Base-by-base conservation (phyloP, 306 rosid species). In the Rosa rugosa region DNA sequence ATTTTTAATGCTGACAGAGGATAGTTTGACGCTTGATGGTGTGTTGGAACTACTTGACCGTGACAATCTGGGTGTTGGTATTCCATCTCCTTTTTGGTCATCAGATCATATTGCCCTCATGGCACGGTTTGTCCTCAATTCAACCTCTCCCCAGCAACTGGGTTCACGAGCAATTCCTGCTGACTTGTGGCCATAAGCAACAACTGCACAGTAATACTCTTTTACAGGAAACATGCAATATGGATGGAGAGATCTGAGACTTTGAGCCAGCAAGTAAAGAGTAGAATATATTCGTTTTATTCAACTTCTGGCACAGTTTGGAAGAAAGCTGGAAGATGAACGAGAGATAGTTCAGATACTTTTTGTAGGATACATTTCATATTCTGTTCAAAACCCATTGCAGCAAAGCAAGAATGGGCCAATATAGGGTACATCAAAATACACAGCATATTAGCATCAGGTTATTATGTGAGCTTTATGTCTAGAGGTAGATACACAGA, bases 71-170 rank as follows among this genome's bases (percentile, higher is more conserved):
- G 81, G 44, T 22, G 3, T 1, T 36, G 77, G 74, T 51, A 76
- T 81, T 81, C 85, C 90, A 50, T 86, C 86, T 14, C n/a, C 62
- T 53, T 6, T 20, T 44, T 84, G 78, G 80, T 75, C 84, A 8
- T 86, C 84, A 53, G 86, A 84, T 38, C 81, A 81, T 76, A 78
- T 81, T 51, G 87, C 87, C 40, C 80, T 82, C 45, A 79, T 79
- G 80, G 87, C 70, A 45, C 73, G 75, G 8, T 79, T 86, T 50
- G 40, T 38, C 38, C 63, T 86, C 17, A 13, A 11, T 5, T 63
- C 23, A 45, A 76, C 75, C 71, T 34, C 67, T 47, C 14, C 1
- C 14, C 0, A 6, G 9, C 20, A 13, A 68, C 11, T 18, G 41
- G 14, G 46, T 47, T 69, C 68, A 4, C 74, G 1, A n/a, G 25